Conservation (phyloP, 495 filamentous ascomycete genomes). For the Hypomontagnella monticulosa region DNA sequence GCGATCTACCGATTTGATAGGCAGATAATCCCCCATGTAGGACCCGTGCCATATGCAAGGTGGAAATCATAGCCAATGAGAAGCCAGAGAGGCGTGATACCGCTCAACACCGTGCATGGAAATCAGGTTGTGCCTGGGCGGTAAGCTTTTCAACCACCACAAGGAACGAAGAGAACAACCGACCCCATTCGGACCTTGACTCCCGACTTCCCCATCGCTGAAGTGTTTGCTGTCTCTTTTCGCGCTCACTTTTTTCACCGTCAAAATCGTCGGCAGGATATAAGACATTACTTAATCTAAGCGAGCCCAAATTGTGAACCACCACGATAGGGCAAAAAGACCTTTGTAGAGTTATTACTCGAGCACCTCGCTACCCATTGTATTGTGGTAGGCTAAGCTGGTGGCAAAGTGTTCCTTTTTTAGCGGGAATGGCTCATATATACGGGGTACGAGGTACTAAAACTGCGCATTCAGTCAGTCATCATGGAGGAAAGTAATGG, state of each 20-base stretch:
- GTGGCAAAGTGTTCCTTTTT: constrained; percentile 13
- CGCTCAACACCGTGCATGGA: constrained; percentile 38
- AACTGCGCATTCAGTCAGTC: constrained; percentile 24
- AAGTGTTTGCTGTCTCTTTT: constrained; percentile 10
- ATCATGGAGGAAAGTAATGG: constrained; percentile 38
- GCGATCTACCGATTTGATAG: constrained; percentile 44
- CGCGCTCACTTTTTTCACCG: constrained; percentile 17
- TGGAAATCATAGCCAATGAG: constrained; percentile 38
- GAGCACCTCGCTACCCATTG: too few species aligned
- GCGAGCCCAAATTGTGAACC: too few species aligned
- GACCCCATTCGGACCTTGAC: constrained; percentile 27
- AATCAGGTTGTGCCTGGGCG: constrained; percentile 45
- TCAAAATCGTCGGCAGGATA: not conserved
- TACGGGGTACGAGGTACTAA: constrained; percentile 3
- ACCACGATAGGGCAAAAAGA: too few species aligned
- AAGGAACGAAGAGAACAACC: constrained; percentile 23
- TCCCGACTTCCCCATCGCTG: constrained; percentile 19
- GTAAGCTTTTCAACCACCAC: constrained; percentile 34
- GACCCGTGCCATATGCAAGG: constrained; percentile 44
- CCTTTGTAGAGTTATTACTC: too few species aligned
- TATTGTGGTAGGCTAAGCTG: too few species aligned
- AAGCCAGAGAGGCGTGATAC: constrained; percentile 38
- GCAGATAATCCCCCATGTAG: constrained; percentile 32
- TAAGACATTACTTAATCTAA: too few species aligned
- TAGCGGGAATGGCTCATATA: not conserved